Evolutionary conservation across 2,329 filamentous ascomycete genomes (phyloP).

Genomic region (Cryphonectria carpinicola): DNA sequence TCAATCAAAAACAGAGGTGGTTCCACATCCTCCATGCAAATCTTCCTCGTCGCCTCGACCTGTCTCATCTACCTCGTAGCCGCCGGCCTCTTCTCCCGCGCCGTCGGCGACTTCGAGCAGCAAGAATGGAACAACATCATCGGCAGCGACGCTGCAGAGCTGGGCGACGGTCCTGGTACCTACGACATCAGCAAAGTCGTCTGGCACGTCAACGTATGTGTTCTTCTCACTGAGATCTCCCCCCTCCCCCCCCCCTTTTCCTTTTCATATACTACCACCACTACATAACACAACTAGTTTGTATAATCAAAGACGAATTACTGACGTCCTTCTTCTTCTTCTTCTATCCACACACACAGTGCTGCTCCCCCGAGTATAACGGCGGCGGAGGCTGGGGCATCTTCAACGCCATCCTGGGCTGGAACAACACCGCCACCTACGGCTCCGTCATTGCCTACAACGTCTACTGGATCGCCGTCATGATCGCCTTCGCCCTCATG

Average conservation of each 20-base stretch:
- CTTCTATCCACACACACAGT: conserved; percentile 48
- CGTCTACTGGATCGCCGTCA: conserved; percentile 67
- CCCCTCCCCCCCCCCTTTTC: too few relatives aligned
- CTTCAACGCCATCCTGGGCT: conserved; percentile 74
- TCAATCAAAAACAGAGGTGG: conserved; percentile 52
- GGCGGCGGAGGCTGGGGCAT: conserved; percentile 73
- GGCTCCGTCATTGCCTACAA: conserved; percentile 71
- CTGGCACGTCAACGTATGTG: conserved; percentile 68
- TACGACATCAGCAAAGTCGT: conserved; percentile 70
- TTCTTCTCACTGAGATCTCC: too few relatives aligned
- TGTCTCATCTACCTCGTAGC: conserved; percentile 85
- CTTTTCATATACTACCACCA: conserved; percentile 19
- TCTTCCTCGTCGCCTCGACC: conserved; percentile 81
- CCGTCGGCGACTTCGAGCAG: conserved; percentile 74
- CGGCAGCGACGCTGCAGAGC: conserved; percentile 61
- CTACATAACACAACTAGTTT: neutral
- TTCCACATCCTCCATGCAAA: conserved; percentile 67
- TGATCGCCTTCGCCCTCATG: conserved; percentile 57
- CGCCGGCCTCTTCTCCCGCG: conserved; percentile 78
- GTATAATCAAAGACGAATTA: too few relatives aligned
- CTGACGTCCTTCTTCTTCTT: neutral
- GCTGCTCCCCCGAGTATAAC: conserved; percentile 67
- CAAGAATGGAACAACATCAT: conserved; percentile 61
- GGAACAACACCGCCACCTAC: conserved; percentile 70
- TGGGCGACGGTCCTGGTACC: conserved; percentile 65